phyloP scores from a whole-genome alignment of 208 protist genomes.

The Leptomonas pyrrhocoris region DNA sequence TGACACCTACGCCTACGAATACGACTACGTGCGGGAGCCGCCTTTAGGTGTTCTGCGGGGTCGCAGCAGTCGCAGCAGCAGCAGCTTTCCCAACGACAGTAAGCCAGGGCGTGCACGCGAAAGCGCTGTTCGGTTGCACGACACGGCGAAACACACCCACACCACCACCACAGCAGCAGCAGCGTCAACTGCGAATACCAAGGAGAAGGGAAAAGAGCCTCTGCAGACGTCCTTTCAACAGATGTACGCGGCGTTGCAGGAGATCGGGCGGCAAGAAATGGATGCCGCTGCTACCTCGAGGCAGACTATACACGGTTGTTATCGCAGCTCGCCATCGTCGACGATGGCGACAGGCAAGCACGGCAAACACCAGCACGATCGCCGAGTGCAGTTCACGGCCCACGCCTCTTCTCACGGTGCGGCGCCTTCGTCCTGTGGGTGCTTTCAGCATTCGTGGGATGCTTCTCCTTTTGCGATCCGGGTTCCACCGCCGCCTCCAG shows the following conservation, averaged over 20 bases:
- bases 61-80: not conserved
- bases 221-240: constrained; percentile 11
- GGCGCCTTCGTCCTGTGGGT: not conserved
- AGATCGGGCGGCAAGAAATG: not conserved
- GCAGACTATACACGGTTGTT: not conserved
- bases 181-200: not conserved
- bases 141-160: not conserved
- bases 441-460: constrained; percentile 4
- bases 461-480: not conserved
- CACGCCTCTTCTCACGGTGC: not conserved
- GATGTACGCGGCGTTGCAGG: constrained; percentile 10
- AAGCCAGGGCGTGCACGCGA: not conserved
- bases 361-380: not conserved
- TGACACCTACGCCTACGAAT: constrained; percentile 5
- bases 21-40: constrained; percentile 29
- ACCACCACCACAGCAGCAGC: not conserved
- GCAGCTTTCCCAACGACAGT: not conserved
- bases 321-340: not conserved
- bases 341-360: too few species aligned
- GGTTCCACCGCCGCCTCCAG: constrained; percentile 15
- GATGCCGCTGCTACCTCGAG: not conserved
- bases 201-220: not conserved
- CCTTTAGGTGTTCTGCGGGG: not conserved
- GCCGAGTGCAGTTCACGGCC: not conserved
- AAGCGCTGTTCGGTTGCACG: not conserved